Evolutionary conservation across 2,329 filamentous ascomycete genomes (phyloP), one percentile per base, ranked within the genome.

Genomic region (Scedosporium apiospermum): DNA sequence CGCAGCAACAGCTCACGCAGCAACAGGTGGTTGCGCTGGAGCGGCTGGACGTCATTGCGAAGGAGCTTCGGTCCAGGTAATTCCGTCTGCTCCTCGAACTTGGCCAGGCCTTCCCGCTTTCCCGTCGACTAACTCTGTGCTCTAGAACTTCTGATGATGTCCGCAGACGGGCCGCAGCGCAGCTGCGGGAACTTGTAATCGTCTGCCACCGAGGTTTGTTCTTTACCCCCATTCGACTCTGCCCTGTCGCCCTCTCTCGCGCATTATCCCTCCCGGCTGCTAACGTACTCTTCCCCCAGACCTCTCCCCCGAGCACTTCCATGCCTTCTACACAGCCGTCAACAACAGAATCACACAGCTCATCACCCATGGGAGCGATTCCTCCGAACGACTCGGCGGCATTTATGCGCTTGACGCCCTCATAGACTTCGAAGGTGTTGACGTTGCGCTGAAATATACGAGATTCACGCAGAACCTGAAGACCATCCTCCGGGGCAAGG

Each of bases 381-480:
- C 91, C 4, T 87, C 88, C 68, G 95, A 99, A 72, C 88, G 92
- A 64, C 86, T 97, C 63, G 95, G 93, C 65, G 96, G 95, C 61
- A 89, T 99, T 65, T 88, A 95, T 69, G 93, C 93, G 64, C 85
- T 99, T 65, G 93, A 96, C 74, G 88, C 89, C 63, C 85, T 99
- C 62, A 93, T 98, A 74, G 93, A 97, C 73, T 97, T 98, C 73
- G 93, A 97, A 69, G 93, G 93, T 64, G 91, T 97, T 68, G 96
- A 99, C 76, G 86, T 90, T 26, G 91, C 91, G 42, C 87, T 91
- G 70, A 98, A 98, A 76, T 96, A 95, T 64, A 96, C 93, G 34
- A 87, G 95, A 62, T 99, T 98, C 72, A 91, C 91, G 57, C 91
- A 91, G 66, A 96, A 93, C 70, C 84, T 99, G 64, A 90, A 93